Conservation (phyloP, 257 asterid genomes). For the Solanum neorickii region DNA sequence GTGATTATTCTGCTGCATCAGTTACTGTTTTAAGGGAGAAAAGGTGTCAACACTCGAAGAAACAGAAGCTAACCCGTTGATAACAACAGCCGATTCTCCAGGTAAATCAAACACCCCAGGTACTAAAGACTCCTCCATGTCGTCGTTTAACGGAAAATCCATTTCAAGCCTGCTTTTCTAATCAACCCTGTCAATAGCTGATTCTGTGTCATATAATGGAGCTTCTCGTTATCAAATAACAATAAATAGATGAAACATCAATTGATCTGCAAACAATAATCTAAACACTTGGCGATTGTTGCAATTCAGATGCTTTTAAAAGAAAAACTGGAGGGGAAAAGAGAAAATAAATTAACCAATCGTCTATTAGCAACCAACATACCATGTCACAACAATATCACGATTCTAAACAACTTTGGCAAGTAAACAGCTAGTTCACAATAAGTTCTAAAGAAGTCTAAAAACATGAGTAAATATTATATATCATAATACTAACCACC, state of each 20-base stretch:
- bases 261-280: not conserved
- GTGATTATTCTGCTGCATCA: no score
- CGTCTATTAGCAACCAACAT: not conserved
- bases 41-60: conserved; percentile 4
- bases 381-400: not conserved
- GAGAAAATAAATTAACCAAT: not conserved
- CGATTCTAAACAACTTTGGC: not conserved
- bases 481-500: not conserved
- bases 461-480: not conserved
- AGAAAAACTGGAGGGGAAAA: not conserved
- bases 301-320: not conserved
- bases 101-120: conserved; percentile 26
- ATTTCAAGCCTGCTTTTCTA: conserved; percentile 2
- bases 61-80: conserved; percentile 45
- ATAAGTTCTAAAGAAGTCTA: not conserved
- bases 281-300: not conserved
- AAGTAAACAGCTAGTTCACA: not conserved
- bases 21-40: not conserved
- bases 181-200: not conserved
- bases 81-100: conserved; percentile 52
- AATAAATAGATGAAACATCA: not conserved
- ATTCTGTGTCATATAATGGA: not conserved
- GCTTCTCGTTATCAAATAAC: not conserved
- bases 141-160: conserved; percentile 18
- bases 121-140: conserved; percentile 10